Conservation (phyloP, 2,329 filamentous ascomycete genomes). For the Dactylellina cionopaga region DNA sequence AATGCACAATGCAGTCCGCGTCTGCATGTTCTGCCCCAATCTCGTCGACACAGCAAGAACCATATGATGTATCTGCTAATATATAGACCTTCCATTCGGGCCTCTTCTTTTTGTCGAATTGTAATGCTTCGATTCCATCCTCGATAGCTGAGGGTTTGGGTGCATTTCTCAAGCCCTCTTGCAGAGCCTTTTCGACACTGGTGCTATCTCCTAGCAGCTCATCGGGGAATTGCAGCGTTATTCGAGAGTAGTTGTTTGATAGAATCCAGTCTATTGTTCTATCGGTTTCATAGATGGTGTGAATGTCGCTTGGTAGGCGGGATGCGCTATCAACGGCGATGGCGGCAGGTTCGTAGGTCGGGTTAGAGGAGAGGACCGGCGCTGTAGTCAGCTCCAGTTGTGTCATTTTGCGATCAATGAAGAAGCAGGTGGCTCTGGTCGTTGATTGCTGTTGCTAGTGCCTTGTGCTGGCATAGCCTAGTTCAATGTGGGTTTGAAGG, state of each 20-base stretch:
- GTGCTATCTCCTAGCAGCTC: conserved; percentile 88
- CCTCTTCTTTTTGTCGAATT: conserved; percentile 9
- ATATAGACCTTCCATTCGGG: conserved; percentile 71
- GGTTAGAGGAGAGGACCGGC: conserved; percentile 36
- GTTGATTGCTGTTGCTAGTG: neutral
- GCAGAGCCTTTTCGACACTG: conserved; percentile 68
- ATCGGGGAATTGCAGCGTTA: conserved; percentile 96
- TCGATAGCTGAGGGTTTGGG: conserved; percentile 30
- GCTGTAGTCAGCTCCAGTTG: conserved; percentile 38
- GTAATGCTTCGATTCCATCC: conserved; percentile 29
- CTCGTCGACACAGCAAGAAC: conserved; percentile 96
- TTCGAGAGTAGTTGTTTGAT: conserved; percentile 74
- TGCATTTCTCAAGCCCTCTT: conserved; percentile 23
- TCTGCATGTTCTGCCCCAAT: conserved; percentile 92
- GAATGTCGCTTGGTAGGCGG: conserved; percentile 75
- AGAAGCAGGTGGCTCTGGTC: neutral
- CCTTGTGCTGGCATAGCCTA: no score
- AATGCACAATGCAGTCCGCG: conserved; percentile 92
- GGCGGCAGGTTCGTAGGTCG: conserved; percentile 38
- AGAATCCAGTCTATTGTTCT: conserved; percentile 80
- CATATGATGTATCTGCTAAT: conserved; percentile 94
- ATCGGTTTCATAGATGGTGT: conserved; percentile 82
- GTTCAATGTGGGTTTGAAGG: neutral
- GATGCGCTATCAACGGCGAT: conserved; percentile 15
- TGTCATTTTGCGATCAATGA: conserved; percentile 26